Conservation (phyloP, 306 rosid species). For the Styphnolobium japonicum region DNA sequence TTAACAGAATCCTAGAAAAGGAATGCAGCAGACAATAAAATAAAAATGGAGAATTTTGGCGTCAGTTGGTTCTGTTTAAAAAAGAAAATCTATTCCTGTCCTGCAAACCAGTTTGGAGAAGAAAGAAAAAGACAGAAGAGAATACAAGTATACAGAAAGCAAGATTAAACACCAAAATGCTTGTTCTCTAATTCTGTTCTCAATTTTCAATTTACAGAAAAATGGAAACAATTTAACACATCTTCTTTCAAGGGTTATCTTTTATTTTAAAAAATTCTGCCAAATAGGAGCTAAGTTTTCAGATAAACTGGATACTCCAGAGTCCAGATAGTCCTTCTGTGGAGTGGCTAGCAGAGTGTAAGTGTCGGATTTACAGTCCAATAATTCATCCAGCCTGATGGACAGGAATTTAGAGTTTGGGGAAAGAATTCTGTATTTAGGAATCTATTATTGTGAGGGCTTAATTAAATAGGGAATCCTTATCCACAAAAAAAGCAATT, state of each 20-base stretch:
- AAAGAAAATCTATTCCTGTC: slow-evolving; percentile 7
- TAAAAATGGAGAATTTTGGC: not conserved
- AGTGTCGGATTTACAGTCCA: no score
- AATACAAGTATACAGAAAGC: slow-evolving; percentile 3
- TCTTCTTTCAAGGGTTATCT: not conserved
- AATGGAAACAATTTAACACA: not conserved
- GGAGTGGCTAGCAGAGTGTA: no score
- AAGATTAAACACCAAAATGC: not conserved
- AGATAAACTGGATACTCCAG: not conserved
- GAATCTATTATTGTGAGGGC: no score
- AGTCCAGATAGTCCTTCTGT: not conserved
- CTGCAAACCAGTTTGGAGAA: not conserved
- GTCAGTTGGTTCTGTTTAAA: not conserved
- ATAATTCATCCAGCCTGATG: no score
- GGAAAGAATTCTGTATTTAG: no score
- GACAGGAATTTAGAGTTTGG: no score
- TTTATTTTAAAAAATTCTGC: not conserved
- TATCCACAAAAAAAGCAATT: no score
- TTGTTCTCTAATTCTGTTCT: not conserved
- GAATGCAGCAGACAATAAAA: not conserved
- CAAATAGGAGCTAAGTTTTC: not conserved
- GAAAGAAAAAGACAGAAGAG: not conserved
- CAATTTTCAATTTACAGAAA: not conserved
- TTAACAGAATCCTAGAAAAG: slow-evolving; percentile 4
- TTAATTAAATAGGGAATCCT: no score